phyloP scores from a whole-genome alignment of 768 basidiomycete species.

The Cubamyces sp. region DNA sequence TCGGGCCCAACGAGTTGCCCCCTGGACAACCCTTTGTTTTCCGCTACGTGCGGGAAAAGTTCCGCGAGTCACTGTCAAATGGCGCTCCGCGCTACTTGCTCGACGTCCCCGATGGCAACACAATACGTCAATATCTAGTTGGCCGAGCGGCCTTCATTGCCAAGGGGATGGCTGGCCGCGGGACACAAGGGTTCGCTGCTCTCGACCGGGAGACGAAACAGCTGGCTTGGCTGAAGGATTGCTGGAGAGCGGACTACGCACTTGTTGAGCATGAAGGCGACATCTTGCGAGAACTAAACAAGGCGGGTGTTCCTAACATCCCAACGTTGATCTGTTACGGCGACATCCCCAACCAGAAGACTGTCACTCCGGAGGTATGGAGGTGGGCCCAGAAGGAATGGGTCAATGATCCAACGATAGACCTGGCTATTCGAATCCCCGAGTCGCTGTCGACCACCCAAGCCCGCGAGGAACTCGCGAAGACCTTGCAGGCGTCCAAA shows the following conservation, averaged over 20 bases:
- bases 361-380: not conserved
- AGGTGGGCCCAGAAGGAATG: not conserved
- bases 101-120: not conserved
- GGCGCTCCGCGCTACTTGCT: not conserved
- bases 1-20: not conserved
- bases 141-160: not conserved
- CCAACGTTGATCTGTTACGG: constrained; percentile 12
- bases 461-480: too few relatives aligned
- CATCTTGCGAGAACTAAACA: not conserved
- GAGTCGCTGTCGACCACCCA: too few relatives aligned
- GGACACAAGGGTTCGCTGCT: constrained; percentile 13
- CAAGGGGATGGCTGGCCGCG: not conserved
- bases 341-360: not conserved
- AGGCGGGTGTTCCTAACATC: not conserved
- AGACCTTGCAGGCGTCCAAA: too few relatives aligned
- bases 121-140: not conserved
- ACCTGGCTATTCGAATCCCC: not conserved
- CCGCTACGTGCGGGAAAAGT: constrained; percentile 1
- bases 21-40: not conserved
- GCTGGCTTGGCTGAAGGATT: constrained; percentile 17
- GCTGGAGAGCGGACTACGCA: not conserved
- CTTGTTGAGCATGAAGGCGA: constrained; percentile 3
- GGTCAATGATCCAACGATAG: too few relatives aligned
- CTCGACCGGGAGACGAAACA: constrained; percentile 3
- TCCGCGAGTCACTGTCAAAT: not conserved